Conservation (phyloP, 179 eudicot species). For the Kewa caespitosa region DNA sequence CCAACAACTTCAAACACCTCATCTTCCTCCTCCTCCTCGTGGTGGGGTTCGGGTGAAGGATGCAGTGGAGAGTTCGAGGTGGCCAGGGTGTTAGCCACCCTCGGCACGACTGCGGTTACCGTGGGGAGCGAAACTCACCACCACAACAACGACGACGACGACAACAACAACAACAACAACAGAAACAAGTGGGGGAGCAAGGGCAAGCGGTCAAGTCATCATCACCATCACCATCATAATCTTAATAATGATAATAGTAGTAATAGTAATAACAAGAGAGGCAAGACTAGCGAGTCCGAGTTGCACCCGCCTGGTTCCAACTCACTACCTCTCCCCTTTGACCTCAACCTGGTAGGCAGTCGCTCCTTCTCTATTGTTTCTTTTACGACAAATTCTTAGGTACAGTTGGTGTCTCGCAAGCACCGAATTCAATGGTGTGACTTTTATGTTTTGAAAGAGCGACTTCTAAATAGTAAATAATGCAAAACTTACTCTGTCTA, state of each 20-base stretch:
- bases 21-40: too few relatives aligned
- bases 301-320: neutral
- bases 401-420: neutral
- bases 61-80: slow-evolving; percentile 57
- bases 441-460: neutral
- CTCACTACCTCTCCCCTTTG: slow-evolving; percentile 31
- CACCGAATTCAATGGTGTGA: neutral
- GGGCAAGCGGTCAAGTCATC: slow-evolving; percentile 24
- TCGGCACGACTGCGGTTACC: slow-evolving; percentile 27
- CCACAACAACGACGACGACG: neutral
- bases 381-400: neutral
- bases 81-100: slow-evolving; percentile 55
- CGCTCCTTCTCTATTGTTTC: neutral
- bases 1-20: too few relatives aligned
- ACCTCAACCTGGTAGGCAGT: slow-evolving; percentile 35
- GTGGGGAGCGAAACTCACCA: neutral
- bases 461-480: too few relatives aligned
- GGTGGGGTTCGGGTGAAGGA: too few relatives aligned
- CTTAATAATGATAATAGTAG: too few relatives aligned
- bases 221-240: too few relatives aligned
- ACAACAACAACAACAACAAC: neutral
- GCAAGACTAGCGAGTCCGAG: slow-evolving; percentile 28
- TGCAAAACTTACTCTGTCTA: too few relatives aligned
- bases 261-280: slow-evolving; percentile 26
- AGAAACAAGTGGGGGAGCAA: slow-evolving; percentile 25